Evolutionary conservation across 140 eudicot genomes (phyloP).

Genomic region (Erigeron philadelphicus): DNA sequence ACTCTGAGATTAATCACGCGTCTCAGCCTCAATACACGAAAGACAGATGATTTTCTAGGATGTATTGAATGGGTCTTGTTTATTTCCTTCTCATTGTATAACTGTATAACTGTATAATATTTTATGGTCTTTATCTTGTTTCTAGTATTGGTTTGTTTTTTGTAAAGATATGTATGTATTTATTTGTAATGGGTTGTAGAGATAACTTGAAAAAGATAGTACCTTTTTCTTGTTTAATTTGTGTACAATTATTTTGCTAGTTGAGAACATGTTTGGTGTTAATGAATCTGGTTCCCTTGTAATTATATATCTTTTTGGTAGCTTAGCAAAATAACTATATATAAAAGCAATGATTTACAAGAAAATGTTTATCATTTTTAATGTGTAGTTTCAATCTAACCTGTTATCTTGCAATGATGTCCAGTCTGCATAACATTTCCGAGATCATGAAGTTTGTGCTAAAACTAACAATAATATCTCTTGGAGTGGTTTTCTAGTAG

Average conservation of each 20-base stretch:
- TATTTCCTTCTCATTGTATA: constrained; percentile 13
- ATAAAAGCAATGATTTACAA: neutral
- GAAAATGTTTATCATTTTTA: neutral
- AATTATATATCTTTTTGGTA: neutral
- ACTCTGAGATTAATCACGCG: constrained; percentile 51
- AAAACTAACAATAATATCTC: too few species aligned
- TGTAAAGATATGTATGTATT: constrained; percentile 33
- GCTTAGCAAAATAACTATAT: neutral
- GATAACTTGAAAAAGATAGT: constrained; percentile 15
- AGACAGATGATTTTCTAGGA: constrained; percentile 32
- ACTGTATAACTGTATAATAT: neutral
- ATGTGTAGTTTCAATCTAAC: neutral
- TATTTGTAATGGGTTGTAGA: constrained; percentile 37
- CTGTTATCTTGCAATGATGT: neutral
- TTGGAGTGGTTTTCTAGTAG: too few species aligned
- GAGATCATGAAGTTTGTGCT: too few species aligned
- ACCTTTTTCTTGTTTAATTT: constrained; percentile 17
- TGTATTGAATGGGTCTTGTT: constrained; percentile 32
- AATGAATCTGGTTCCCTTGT: neutral
- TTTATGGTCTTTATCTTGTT: constrained; percentile 24
- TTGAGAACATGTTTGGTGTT: neutral
- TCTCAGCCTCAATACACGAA: constrained; percentile 49
- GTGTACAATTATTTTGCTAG: constrained; percentile 1
- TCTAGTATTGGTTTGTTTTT: constrained; percentile 32
- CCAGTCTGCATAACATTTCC: too few species aligned